Evolutionary conservation across 768 basidiomycete species (phyloP).

Genomic region (Trametes villosa): DNA sequence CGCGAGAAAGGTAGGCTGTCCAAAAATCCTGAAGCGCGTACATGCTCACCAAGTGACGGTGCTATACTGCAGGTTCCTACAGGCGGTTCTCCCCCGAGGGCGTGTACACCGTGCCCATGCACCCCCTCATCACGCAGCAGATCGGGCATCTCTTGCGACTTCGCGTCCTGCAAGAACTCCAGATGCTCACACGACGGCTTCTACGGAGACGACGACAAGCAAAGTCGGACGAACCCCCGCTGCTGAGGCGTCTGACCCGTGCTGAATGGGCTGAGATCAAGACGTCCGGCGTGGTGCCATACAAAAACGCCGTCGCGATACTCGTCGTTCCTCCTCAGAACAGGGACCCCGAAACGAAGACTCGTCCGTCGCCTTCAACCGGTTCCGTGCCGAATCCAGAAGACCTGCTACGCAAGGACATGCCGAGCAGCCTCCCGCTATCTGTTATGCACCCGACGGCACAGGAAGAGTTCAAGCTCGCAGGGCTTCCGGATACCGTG

Average conservation of each 20-base stretch:
- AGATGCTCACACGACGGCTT: slow-evolving; percentile 55
- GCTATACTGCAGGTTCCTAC: slow-evolving; percentile 3
- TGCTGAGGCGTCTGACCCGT: slow-evolving; percentile 68
- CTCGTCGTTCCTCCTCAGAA: slow-evolving; percentile 71
- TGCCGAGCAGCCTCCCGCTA: slow-evolving; percentile 25
- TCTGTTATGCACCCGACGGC: slow-evolving; percentile 34
- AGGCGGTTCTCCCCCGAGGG: slow-evolving; percentile 34
- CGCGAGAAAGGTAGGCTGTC: slow-evolving; percentile 41
- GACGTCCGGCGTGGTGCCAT: slow-evolving; percentile 51
- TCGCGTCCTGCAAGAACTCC: slow-evolving; percentile 76
- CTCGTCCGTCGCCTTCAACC: slow-evolving; percentile 39
- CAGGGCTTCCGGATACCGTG: slow-evolving; percentile 31
- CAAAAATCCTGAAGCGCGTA: background rate
- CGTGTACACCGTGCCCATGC: slow-evolving; percentile 25
- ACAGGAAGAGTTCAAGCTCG: slow-evolving; percentile 10
- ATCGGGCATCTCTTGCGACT: slow-evolving; percentile 70
- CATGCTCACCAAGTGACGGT: background rate
- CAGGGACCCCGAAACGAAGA: slow-evolving; percentile 50
- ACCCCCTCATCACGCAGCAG: slow-evolving; percentile 55
- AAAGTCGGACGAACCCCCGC: slow-evolving; percentile 28
- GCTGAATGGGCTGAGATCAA: slow-evolving; percentile 58
- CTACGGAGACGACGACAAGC: slow-evolving; percentile 33
- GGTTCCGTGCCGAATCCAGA: slow-evolving; percentile 13
- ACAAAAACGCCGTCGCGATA: slow-evolving; percentile 63
- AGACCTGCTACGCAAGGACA: background rate